phyloP scores from a whole-genome alignment of 2,329 filamentous ascomycete genomes.

The Fusarium subglutinans region DNA sequence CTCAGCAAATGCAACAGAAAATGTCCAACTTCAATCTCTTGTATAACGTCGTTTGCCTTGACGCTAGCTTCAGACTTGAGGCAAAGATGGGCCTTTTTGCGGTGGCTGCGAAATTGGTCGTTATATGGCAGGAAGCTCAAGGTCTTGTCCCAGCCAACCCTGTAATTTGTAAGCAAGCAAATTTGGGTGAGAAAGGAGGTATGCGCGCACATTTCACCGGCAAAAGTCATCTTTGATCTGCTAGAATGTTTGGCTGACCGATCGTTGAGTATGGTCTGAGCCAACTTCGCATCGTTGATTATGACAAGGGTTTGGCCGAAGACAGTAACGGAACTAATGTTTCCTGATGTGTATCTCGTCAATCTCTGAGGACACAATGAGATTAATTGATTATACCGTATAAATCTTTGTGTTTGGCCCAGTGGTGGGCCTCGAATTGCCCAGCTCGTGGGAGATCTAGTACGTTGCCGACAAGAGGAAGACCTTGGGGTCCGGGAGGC shows the following conservation, averaged over 20 bases:
- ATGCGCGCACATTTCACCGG: constrained; percentile 15
- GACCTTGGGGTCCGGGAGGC: constrained; percentile 23
- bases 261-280: constrained; percentile 49
- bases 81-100: constrained; percentile 55
- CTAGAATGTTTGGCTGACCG: constrained; percentile 17
- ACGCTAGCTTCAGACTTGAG: constrained; percentile 54
- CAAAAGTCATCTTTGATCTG: constrained; percentile 22
- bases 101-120: constrained; percentile 50
- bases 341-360: constrained; percentile 52
- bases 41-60: constrained; percentile 50
- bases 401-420: constrained; percentile 14
- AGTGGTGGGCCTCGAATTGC: constrained; percentile 22
- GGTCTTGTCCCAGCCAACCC: constrained; percentile 44
- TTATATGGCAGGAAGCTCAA: constrained; percentile 50
- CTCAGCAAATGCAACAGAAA: constrained; percentile 45
- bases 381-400: not conserved
- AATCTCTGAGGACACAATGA: rapidly evolving
- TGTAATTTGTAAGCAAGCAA: not conserved
- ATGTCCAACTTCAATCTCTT: constrained; percentile 52
- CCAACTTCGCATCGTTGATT: constrained; percentile 49
- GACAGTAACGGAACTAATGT: constrained; percentile 47
- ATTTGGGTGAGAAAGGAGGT: rapidly evolving
- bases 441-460: constrained; percentile 15
- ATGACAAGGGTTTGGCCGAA: constrained; percentile 53
- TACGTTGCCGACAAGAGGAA: constrained; percentile 26